Percentiles rank a stretch among this genome's conserved stretches.
Evolutionary conservation across 495 filamentous ascomycete genomes (phyloP).

Genomic region (Usnea hakonensis): DNA sequence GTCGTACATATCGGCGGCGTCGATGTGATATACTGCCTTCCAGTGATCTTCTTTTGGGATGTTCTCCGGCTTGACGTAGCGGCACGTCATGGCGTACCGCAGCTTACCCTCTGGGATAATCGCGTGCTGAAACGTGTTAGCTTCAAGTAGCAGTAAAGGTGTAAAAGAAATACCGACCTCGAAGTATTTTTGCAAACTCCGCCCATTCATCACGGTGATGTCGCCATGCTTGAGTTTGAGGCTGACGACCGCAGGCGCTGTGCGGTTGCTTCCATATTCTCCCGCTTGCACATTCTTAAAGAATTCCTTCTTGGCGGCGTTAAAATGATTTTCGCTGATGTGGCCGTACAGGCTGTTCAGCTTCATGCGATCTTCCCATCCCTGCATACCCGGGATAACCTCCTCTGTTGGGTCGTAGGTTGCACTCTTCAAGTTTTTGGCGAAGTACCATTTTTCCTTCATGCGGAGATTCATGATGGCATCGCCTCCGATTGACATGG

Average conservation of each 20-base stretch:
- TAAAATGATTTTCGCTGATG: conserved; percentile 21
- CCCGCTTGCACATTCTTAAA: conserved; percentile 26
- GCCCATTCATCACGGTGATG: conserved; percentile 75
- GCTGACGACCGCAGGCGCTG: conserved; percentile 24
- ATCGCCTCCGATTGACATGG: conserved; percentile 62
- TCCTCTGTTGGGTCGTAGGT: conserved; percentile 18
- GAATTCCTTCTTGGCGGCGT: no score
- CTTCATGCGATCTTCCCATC: conserved; percentile 30
- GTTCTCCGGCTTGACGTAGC: conserved; percentile 17
- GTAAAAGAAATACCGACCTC: conserved; percentile 46
- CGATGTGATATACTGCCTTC: conserved; percentile 4
- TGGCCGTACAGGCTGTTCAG: conserved; percentile 27
- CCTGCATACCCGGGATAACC: conserved; percentile 34
- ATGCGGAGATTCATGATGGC: conserved; percentile 63
- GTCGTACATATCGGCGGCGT: conserved; percentile 8
- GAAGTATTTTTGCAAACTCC: conserved; percentile 59
- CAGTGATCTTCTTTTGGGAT: not conserved
- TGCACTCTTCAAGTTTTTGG: conserved; percentile 27
- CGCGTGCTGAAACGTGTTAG: conserved; percentile 46
- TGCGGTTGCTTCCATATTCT: conserved; percentile 12
- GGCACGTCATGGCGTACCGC: conserved; percentile 47
- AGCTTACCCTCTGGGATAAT: conserved; percentile 50
- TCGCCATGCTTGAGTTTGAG: conserved; percentile 64
- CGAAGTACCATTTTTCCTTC: conserved; percentile 49
- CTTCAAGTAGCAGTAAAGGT: not conserved